A percentile compares a stretch with the other conserved stretches of the same genome.
These are phyloP conservation scores for Rhamnella rubrinervis DNA, from an alignment of 331 rosid genomes.

Conservation along the genomic window DNA sequence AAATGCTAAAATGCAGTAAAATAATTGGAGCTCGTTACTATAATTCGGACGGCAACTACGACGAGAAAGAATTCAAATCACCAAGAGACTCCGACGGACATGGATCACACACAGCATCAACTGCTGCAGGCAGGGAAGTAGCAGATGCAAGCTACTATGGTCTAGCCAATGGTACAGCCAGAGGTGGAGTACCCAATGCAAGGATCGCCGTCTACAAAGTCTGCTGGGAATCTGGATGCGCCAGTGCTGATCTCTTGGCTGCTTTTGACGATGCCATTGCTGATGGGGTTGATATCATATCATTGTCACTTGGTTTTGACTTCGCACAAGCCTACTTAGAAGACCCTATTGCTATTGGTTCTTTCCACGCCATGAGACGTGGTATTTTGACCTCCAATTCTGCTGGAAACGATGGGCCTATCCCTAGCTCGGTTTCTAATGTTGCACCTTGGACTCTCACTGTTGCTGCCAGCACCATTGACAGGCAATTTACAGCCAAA, in stretches of 20 bases:
- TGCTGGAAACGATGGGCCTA: conserved; percentile 34
- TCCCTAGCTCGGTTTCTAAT: conserved; percentile 1
- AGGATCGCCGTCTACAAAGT: conserved; percentile 34
- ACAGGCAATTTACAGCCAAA: conserved; percentile 19
- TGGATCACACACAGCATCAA: conserved; percentile 37
- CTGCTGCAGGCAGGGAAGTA: conserved; percentile 31
- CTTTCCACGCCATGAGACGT: conserved; percentile 35
- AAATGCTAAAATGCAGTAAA: conserved; percentile 8
- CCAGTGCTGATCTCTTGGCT: conserved; percentile 22
- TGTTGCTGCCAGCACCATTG: conserved; percentile 38
- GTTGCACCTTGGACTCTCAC: conserved; percentile 35
- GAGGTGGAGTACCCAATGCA: conserved; percentile 33
- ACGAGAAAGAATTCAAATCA: conserved; percentile 13
- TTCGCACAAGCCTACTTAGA: neutral
- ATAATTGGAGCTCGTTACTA: conserved; percentile 34
- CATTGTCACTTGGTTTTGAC: conserved; percentile 14
- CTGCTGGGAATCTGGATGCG: conserved; percentile 20
- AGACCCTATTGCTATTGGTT: conserved; percentile 30
- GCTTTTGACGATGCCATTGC: conserved; percentile 42
- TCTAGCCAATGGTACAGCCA: conserved; percentile 25
- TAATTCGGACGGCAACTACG: neutral
- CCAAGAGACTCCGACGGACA: conserved; percentile 32
- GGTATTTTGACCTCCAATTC: conserved; percentile 30
- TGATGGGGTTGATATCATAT: conserved; percentile 35
- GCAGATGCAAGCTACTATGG: conserved; percentile 20